Base-by-base conservation (phyloP, 2,329 filamentous ascomycete species). In the Coniochaeta hoffmannii region DNA sequence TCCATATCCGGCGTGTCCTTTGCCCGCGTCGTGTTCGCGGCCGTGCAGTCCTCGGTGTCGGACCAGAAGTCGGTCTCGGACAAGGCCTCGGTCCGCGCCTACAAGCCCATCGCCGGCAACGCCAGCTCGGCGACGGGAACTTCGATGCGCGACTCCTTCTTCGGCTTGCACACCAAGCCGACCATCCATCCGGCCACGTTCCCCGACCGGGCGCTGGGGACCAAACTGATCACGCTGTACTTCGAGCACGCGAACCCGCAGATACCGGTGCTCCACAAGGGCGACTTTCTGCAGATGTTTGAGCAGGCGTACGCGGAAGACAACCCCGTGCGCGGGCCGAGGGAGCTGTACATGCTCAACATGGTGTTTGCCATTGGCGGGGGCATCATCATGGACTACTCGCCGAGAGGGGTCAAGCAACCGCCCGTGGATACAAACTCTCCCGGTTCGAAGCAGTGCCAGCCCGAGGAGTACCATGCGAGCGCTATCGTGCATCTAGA, bases 171-270 rank as follows among this genome's bases (percentile, higher is more conserved):
- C 63, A 95, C 90, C 2, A 92, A 88, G 63, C 90, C 92, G 1
- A 90, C 86, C 15, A 94, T 97, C 66, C 86, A 89, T 59, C 88
- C 89, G 46, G 92, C 92, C 0, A 79, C 85, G 0, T 97, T 97
- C 63, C 94, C 94, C 0, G 84, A 89, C 59, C 84, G 82, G 60
- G 83, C 88, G 31, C 76, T 96, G 2, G 93, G 86, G 1, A 72
- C 81, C 55, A 82, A 84, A 57, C 78, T 97, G 17, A 86, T 90
- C 35, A 82, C 85, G 55, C 80, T 97, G 35, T 97, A 97, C 69
- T 97, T 97, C 69, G 90, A 97, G 72, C 89, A 97, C 68, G 90
- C 93, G 1, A 97, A 97, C 68, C 92, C 93, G 4, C 93, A 97
- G 70, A 95, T 97, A 61, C 93, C 93, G 0, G 90, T 97, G 44